Percentiles rank a stretch among this genome's conserved stretches.
phyloP scores from a whole-genome alignment of 345 rosid genomes.

The Murraya paniculata region DNA sequence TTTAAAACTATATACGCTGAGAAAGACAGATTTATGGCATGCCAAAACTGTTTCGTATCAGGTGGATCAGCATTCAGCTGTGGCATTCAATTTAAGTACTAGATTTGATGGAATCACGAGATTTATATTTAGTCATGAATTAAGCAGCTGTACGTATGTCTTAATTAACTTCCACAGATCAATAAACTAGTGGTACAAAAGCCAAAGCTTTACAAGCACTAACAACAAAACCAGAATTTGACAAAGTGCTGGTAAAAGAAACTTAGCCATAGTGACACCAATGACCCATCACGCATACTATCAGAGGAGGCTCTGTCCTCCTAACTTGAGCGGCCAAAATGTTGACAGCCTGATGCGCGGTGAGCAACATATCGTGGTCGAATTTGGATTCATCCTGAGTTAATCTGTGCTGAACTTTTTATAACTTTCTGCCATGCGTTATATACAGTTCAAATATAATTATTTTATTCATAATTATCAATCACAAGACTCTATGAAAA shows the following conservation, averaged over 20 bases:
- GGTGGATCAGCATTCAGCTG: no score
- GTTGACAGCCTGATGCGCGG: slow-evolving; percentile 48
- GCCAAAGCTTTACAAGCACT: slow-evolving; percentile 21
- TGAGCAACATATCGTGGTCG: slow-evolving; percentile 58
- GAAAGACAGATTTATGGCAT: no score
- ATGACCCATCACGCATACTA: slow-evolving; percentile 47
- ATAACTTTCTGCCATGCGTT: no score
- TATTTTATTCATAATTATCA: no score
- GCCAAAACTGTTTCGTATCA: background rate
- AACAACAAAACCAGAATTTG: slow-evolving; percentile 13
- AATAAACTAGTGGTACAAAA: background rate
- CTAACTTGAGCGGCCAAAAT: slow-evolving; percentile 76
- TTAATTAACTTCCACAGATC: background rate
- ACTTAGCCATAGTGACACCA: background rate
- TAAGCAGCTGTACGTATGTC: background rate
- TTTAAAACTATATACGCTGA: no score
- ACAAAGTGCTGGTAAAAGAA: slow-evolving; percentile 5
- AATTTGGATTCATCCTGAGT: no score
- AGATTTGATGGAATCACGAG: background rate
- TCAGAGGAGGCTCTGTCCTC: slow-evolving; percentile 89
- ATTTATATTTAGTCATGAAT: background rate
- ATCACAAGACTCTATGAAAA: no score
- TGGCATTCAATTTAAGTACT: background rate
- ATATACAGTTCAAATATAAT: no score
- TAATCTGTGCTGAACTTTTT: no score